Conservation (phyloP, 139 green algal genomes). For the Eudorina sp. region DNA sequence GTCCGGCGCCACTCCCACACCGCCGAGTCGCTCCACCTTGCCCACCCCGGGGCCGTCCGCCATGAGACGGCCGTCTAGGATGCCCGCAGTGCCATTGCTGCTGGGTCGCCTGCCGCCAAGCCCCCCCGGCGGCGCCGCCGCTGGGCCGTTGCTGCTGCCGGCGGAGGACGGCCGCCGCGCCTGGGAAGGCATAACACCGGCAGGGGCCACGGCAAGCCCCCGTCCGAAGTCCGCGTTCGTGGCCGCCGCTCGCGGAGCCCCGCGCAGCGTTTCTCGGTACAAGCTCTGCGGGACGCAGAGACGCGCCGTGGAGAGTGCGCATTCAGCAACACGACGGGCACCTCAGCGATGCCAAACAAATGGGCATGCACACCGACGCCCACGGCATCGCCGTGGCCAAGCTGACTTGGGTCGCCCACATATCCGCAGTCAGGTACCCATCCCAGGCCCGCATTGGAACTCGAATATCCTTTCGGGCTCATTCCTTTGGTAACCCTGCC, state of each 20-base stretch:
- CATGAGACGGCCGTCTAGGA: background rate
- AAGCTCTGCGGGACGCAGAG: conserved; percentile 2
- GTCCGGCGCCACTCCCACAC: conserved; percentile 53
- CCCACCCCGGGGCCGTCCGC: background rate
- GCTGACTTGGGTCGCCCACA: too few species aligned
- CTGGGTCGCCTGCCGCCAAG: background rate
- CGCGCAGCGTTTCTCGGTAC: conserved; percentile 1
- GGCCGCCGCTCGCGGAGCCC: background rate
- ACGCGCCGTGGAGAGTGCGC: too few species aligned
- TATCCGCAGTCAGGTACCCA: too few species aligned
- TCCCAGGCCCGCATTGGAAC: too few species aligned
- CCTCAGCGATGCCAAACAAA: too few species aligned
- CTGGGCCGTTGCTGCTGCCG: background rate
- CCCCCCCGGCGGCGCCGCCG: background rate
- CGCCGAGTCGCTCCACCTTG: conserved; percentile 22
- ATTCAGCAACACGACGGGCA: too few species aligned
- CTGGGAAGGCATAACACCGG: too few species aligned
- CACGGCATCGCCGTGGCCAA: too few species aligned
- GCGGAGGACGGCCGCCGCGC: background rate
- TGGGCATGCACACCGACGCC: too few species aligned
- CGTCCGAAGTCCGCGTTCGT: background rate
- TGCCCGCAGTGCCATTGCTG: conserved; percentile 11
- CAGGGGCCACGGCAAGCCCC: too few species aligned
- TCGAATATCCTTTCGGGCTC: too few species aligned
- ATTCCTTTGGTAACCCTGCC: too few species aligned